Evolutionary conservation across 139 green algal genomes (phyloP).

Genomic region (Chlorella vulgaris): DNA sequence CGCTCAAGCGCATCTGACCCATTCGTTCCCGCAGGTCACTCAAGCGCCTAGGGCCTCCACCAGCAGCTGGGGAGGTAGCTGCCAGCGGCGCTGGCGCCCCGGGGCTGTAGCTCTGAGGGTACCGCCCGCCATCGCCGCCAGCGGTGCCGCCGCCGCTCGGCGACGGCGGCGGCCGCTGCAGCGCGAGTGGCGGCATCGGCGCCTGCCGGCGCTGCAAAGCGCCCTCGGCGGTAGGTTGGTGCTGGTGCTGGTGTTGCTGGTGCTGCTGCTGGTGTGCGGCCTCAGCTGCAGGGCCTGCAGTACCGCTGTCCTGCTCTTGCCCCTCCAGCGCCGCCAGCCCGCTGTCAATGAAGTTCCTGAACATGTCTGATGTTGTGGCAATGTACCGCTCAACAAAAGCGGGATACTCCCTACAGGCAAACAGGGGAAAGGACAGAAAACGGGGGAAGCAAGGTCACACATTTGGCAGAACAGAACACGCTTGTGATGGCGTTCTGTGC

Average conservation of each 20-base stretch:
- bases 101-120: neutral
- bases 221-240: no score
- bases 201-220: neutral
- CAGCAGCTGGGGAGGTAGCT: neutral
- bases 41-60: neutral
- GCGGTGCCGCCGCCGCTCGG: neutral
- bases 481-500: no score
- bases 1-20: slow-evolving; percentile 13
- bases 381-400: slow-evolving; percentile 40
- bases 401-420: slow-evolving; percentile 18
- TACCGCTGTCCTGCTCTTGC: neutral
- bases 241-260: neutral
- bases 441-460: neutral
- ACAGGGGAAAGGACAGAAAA: neutral
- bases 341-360: slow-evolving; percentile 38
- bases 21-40: slow-evolving; percentile 11
- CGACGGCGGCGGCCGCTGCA: slow-evolving; percentile 17
- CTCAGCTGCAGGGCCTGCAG: neutral
- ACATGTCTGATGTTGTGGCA: slow-evolving; percentile 40
- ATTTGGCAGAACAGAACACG: no score
- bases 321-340: slow-evolving; percentile 34
- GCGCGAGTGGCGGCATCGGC: slow-evolving; percentile 15
- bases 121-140: neutral
- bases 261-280: neutral
- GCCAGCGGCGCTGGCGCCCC: neutral